These are phyloP conservation scores for Camellia granthamiana DNA, from an alignment of 148 eudicot species.

Conservation along the genomic window DNA sequence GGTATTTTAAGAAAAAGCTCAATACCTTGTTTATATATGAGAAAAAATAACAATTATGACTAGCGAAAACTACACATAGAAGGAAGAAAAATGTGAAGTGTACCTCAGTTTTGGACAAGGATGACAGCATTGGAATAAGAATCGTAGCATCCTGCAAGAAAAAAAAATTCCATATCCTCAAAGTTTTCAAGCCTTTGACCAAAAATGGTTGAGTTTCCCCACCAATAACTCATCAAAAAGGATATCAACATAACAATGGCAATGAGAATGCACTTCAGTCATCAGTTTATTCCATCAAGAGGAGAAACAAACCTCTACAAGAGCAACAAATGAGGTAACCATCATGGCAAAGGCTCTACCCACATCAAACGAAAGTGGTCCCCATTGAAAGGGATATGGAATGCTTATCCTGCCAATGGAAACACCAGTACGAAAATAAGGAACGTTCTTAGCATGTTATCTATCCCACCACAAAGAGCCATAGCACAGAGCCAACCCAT, in stretches of 20 bases:
- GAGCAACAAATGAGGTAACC: slow-evolving; percentile 94
- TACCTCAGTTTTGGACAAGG: too few relatives aligned
- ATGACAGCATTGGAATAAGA: too few relatives aligned
- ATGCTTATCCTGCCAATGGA: slow-evolving; percentile 54
- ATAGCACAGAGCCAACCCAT: not conserved
- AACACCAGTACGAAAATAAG: slow-evolving; percentile 3
- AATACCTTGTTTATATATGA: too few relatives aligned
- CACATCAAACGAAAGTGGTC: slow-evolving; percentile 92
- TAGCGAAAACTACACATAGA: too few relatives aligned
- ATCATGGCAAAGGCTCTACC: slow-evolving; percentile 99
- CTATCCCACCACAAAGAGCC: slow-evolving; percentile 1
- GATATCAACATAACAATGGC: not conserved
- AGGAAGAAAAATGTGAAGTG: too few relatives aligned
- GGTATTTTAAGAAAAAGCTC: too few relatives aligned
- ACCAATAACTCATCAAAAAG: not conserved
- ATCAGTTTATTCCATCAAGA: not conserved
- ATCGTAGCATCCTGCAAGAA: too few relatives aligned
- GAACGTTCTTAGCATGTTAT: not conserved
- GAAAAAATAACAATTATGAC: too few relatives aligned
- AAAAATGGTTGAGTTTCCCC: not conserved
- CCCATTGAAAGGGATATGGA: slow-evolving; percentile 98
- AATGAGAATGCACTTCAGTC: not conserved
- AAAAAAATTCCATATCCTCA: too few relatives aligned
- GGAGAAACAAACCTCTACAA: slow-evolving; percentile 69
- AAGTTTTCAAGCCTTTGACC: not conserved